Base-by-base conservation (phyloP, 768 basidiomycete species). In the Boletus subcaerulescens region DNA sequence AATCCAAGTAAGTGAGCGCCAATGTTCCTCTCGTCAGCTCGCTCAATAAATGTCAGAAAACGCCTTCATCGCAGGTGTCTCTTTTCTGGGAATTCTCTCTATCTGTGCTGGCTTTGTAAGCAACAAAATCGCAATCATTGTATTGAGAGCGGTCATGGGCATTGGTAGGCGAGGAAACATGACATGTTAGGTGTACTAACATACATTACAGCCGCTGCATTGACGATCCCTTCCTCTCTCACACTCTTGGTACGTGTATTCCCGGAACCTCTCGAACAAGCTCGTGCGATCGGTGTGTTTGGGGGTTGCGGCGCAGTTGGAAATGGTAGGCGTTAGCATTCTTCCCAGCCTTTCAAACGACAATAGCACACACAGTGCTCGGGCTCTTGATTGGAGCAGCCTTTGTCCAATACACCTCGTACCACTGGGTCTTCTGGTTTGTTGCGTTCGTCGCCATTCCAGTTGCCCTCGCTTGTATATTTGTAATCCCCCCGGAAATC, bases 371-470 rank as follows among this genome's bases (percentile, higher is more conserved):
- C 40, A 17, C 45, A 78, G 76, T 77, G 4, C 55, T 74, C 38
- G 77, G 78, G 1, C 60, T 77, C 17, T 50, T 77, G 24, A 70
- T 78, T 15, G 79, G 79, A 10, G 79, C 77, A 2, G 18, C 75
- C 14, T 69, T 80, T 42, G 73, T 76, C 3, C 58, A 69, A 35
- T 74, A 65, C 32, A 67, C 68, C 3, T 72, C 74, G 11, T 83
- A 76, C 69, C 72, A 63, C 22, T 81, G 80, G 81, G 72, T 81
- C 18, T 82, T 84, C 61, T 81, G 76, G 63, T 73, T 77, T 56
- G 67, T 73, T 33, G 72, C 77, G 3, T 72, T 80, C 36, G 50
- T 81, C 33, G 62, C 72, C 35, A 50, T 72, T 5, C 60, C 68
- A 15, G 65, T 77, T 12, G 65, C 73, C 36, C 15, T 71, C n/a